Percentiles rank a stretch among this genome's conserved stretches.
Evolutionary conservation across 805 yeast species (phyloP).

Genomic region (Hanseniaspora hatyaiensis): DNA sequence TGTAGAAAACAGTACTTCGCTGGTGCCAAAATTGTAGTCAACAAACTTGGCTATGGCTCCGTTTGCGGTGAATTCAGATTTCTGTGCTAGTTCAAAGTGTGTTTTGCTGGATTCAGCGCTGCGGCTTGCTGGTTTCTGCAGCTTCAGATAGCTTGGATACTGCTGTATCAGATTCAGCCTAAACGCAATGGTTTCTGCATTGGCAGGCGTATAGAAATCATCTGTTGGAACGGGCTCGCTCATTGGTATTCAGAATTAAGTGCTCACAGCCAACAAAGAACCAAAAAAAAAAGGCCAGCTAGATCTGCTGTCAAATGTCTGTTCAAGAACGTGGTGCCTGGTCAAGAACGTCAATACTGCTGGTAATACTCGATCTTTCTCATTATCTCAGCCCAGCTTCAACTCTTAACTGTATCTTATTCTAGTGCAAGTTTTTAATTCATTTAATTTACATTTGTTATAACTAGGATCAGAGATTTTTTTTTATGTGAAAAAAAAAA

Average conservation of each 20-base stretch:
- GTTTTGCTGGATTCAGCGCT: neutral
- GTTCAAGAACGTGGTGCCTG: too few relatives aligned
- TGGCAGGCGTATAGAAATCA: conserved; percentile 78
- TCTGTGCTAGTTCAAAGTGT: neutral
- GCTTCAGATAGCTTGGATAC: neutral
- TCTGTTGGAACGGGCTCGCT: conserved; percentile 29
- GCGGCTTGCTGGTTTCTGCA: neutral
- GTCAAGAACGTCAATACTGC: too few relatives aligned
- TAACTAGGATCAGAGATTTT: too few relatives aligned
- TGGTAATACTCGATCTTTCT: too few relatives aligned
- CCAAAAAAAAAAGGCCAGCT: neutral
- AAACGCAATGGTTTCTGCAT: conserved; percentile 38
- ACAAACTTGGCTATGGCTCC: conserved; percentile 9
- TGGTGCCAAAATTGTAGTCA: neutral
- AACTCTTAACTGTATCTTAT: too few relatives aligned
- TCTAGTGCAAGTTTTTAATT: too few relatives aligned
- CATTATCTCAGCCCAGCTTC: too few relatives aligned
- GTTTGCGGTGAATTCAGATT: conserved; percentile 2
- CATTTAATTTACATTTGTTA: too few relatives aligned
- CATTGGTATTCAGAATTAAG: too few relatives aligned
- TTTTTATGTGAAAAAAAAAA: too few relatives aligned
- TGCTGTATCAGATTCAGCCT: conserved; percentile 39
- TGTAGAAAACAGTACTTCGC: neutral
- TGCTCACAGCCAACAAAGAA: neutral
- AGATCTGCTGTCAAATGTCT: too few relatives aligned